These are phyloP conservation scores for Venturia effusa DNA, from an alignment of 2,329 filamentous ascomycete genomes.

Conservation along the genomic window DNA sequence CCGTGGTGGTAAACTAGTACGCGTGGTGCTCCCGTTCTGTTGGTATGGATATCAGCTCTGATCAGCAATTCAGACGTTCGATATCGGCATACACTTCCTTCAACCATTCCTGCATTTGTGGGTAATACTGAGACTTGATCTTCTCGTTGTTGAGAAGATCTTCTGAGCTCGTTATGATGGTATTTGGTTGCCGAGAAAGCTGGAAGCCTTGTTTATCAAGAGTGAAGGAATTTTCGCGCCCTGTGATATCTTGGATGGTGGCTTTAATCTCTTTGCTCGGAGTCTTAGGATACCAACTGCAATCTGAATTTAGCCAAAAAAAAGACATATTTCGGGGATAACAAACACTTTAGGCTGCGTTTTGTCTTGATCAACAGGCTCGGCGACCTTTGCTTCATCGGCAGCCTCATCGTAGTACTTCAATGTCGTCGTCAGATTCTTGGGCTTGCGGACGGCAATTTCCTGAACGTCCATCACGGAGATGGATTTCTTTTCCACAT, in stretches of 20 bases:
- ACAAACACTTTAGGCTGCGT: slow-evolving; percentile 4
- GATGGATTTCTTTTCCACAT: background rate
- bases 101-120: slow-evolving; percentile 11
- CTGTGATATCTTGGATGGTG: slow-evolving; percentile 10
- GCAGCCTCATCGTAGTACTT: slow-evolving; percentile 8
- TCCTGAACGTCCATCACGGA: background rate
- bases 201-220: slow-evolving; percentile 11
- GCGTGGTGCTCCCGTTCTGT: slow-evolving; percentile 11
- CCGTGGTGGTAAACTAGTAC: slow-evolving; percentile 10
- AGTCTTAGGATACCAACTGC: slow-evolving; percentile 7
- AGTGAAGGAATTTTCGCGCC: slow-evolving; percentile 8
- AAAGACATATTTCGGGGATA: no score
- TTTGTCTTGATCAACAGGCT: background rate
- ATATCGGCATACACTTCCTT: slow-evolving; percentile 7
- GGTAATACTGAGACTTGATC: slow-evolving; percentile 11
- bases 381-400: background rate
- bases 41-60: background rate
- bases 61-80: background rate
- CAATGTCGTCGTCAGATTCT: background rate
- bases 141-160: slow-evolving; percentile 9
- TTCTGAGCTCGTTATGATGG: slow-evolving; percentile 2
- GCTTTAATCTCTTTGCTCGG: slow-evolving; percentile 5
- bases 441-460: background rate
- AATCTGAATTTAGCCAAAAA: background rate
- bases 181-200: slow-evolving; percentile 2